These are phyloP conservation scores for Aureobasidium sp. DNA, from an alignment of 2,329 filamentous ascomycete species.

Conservation along the genomic window DNA sequence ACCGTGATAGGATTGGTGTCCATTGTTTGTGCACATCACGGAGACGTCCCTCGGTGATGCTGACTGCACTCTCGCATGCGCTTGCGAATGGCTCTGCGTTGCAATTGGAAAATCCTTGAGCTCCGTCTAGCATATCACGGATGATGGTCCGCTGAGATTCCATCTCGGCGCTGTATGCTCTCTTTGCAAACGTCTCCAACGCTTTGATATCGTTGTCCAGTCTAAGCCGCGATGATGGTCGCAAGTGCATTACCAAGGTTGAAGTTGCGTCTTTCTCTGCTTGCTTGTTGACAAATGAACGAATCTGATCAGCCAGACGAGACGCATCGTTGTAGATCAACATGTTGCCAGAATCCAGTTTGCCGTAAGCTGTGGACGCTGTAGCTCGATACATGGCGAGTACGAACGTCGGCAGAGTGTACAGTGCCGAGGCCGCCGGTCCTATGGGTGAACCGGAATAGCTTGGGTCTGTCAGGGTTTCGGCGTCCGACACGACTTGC, in stretches of 20 bases:
- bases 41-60: constrained; percentile 51
- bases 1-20: constrained; percentile 52
- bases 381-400: constrained; percentile 75
- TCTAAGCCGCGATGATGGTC: constrained; percentile 35
- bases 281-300: constrained; percentile 41
- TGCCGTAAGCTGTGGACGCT: constrained; percentile 65
- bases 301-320: constrained; percentile 50
- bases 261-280: constrained; percentile 30
- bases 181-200: constrained; percentile 53
- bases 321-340: constrained; percentile 59
- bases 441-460: constrained; percentile 50
- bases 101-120: constrained; percentile 55
- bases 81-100: constrained; percentile 52
- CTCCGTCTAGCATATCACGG: constrained; percentile 55
- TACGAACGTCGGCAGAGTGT: constrained; percentile 63
- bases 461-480: constrained; percentile 48
- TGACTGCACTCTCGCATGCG: constrained; percentile 55
- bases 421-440: constrained; percentile 61
- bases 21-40: constrained; percentile 51
- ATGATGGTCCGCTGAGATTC: constrained; percentile 57
- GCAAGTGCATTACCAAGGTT: constrained; percentile 21
- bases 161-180: constrained; percentile 58
- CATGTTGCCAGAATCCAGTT: constrained; percentile 53
- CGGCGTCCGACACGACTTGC: constrained; percentile 40
- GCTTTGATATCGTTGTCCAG: constrained; percentile 49